Base-by-base conservation (phyloP, 2,329 filamentous ascomycete genomes). In the Paraphoma sp. region DNA sequence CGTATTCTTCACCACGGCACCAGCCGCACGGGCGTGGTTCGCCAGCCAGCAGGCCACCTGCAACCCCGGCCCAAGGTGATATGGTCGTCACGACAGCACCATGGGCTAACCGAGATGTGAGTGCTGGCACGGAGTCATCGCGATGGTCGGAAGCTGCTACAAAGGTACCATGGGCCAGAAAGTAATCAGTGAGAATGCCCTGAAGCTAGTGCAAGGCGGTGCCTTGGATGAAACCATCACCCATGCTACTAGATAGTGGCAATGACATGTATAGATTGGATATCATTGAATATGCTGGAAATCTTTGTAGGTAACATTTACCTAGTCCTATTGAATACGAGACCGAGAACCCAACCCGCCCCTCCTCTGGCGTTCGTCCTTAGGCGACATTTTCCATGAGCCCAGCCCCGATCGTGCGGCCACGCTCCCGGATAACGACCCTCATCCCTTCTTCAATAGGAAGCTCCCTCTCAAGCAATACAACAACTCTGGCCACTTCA, bases 391-490 rank as follows among this genome's bases (percentile, higher is more conserved):
- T 67, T 73, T 97, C 93, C 66, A 98, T 78, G 61, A 97, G 79
- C 1, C 95, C 95, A 38, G 93, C 93, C 10, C 92, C 95, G 56
- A 98, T 85, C 1, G 95, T 98, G 65, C 89, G 86, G 1, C 95
- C 95, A 49, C 87, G 87, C 62, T 87, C 87, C 58, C 95, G 83
- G 49, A 99, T 78, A 29, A 98, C 91, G 44, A 99, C 87, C 64
- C 92, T 85, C 63, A 89, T 88, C 0, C 91, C 91, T 14, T 85
- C 83, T 76, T 97, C 95, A 45, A 98, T 76, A 14, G 95, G 93
- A 51, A 95, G 86, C 61, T 88, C 88, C 18, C 83, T 81, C 48
- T 89, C 87, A 69, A 97, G 79, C 72, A 90, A 89, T 28, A 98
- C 86, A 53, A 87, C 82, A 1, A 97, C 84, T 56, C 91, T 84